phyloP scores from a whole-genome alignment of 371 early-diverging fungal genomes.

The Coemansia sp. region DNA sequence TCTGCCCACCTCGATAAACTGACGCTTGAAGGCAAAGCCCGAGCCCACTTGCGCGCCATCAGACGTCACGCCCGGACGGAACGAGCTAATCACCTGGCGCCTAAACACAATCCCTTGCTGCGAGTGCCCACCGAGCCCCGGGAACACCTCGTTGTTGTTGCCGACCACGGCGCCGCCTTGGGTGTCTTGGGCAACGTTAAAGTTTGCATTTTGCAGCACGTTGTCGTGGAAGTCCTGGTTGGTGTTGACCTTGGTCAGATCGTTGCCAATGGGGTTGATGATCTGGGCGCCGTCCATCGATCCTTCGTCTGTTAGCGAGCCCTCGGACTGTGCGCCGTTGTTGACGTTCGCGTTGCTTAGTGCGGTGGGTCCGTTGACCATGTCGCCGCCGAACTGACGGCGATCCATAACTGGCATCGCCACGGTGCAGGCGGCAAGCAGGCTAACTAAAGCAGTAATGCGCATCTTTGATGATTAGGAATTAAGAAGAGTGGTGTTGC shows the following conservation, averaged over 20 bases:
- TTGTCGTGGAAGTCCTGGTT: constrained; percentile 43
- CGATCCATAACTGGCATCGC: constrained; percentile 11
- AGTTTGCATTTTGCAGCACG: constrained; percentile 31
- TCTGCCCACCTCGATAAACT: too few species aligned
- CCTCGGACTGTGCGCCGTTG: constrained; percentile 38
- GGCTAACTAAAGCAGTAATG: constrained; percentile 19
- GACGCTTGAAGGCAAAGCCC: too few species aligned
- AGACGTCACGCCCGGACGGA: too few species aligned
- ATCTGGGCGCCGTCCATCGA: constrained; percentile 37
- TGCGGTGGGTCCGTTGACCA: constrained; percentile 39
- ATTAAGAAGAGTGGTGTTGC: not conserved
- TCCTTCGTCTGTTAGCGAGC: constrained; percentile 15
- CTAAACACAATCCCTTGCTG: constrained; percentile 10
- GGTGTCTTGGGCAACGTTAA: constrained; percentile 27
- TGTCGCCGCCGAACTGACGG: constrained; percentile 21
- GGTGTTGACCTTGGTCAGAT: constrained; percentile 17
- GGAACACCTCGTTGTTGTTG: constrained; percentile 33
- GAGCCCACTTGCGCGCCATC: too few species aligned
- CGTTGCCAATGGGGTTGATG: constrained; percentile 36
- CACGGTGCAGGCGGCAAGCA: constrained; percentile 21
- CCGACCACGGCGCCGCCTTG: constrained; percentile 37
- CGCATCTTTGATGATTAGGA: constrained; percentile 14
- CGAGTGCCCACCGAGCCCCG: not conserved
- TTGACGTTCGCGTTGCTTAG: constrained; percentile 38
- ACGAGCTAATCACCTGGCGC: constrained; percentile 1